A percentile compares a stretch with the other conserved stretches of the same genome.
Conservation (phyloP, 805 yeast species). For the Pichia ethanolica region DNA sequence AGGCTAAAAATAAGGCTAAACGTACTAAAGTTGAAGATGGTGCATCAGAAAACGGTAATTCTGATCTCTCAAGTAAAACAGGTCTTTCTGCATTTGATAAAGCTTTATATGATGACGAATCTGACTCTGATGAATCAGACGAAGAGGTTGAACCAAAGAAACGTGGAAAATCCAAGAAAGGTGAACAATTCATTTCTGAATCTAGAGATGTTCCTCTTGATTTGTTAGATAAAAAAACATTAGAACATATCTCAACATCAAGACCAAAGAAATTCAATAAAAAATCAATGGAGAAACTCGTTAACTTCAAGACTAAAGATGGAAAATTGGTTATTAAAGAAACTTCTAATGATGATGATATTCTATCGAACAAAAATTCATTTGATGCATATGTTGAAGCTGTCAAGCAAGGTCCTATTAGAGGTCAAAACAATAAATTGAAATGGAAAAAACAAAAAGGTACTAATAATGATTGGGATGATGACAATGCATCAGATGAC, state of each 20-base stretch:
- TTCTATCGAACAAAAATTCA: constrained; percentile 43
- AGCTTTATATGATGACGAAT: constrained; percentile 66
- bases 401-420: constrained; percentile 83
- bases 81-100: constrained; percentile 85
- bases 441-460: constrained; percentile 58
- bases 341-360: constrained; percentile 40
- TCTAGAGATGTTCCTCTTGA: constrained; percentile 72
- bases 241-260: constrained; percentile 84
- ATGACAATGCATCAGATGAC: constrained; percentile 27
- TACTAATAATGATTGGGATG: constrained; percentile 45
- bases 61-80: constrained; percentile 17
- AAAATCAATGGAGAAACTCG: constrained; percentile 31
- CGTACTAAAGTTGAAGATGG: constrained; percentile 9
- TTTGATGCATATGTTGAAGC: constrained; percentile 93
- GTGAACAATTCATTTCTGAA: constrained; percentile 66
- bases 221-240: constrained; percentile 74
- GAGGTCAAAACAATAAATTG: constrained; percentile 88
- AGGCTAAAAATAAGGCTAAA: constrained; percentile 58
- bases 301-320: constrained; percentile 43
- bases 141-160: constrained; percentile 29
- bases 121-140: constrained; percentile 52
- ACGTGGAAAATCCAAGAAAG: constrained; percentile 13
- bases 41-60: constrained; percentile 14
- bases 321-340: constrained; percentile 69
- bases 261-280: constrained; percentile 59